Percentiles rank a stretch among this genome's conserved stretches.
Conservation (phyloP, 2,329 filamentous ascomycete species). For the Monilinia polystroma region DNA sequence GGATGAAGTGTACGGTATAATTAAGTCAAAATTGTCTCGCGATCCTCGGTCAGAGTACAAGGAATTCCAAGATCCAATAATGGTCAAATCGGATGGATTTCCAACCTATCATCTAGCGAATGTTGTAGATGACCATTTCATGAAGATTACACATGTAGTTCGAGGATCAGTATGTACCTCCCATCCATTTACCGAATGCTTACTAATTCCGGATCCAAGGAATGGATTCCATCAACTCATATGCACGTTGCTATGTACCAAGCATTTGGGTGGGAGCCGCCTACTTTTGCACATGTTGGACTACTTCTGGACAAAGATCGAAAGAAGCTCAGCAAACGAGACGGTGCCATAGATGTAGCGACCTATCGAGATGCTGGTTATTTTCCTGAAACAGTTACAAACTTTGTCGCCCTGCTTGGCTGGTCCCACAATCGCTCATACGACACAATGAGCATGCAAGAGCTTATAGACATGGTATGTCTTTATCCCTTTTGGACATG, state of each 20-base stretch:
- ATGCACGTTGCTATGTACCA: conserved; percentile 73
- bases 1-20: conserved; percentile 77
- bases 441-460: conserved; percentile 70
- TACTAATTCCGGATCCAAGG: conserved; percentile 46
- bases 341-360: conserved; percentile 61
- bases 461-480: conserved; percentile 67
- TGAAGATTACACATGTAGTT: conserved; percentile 95
- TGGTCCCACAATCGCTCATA: conserved; percentile 70
- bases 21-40: conserved; percentile 44
- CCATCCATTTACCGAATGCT: background rate
- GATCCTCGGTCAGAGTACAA: conserved; percentile 5
- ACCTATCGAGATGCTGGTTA: conserved; percentile 58
- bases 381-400: conserved; percentile 64
- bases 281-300: conserved; percentile 77
- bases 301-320: conserved; percentile 67
- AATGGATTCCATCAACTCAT: conserved; percentile 95
- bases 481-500: background rate
- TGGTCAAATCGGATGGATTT: conserved; percentile 87
- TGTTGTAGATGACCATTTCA: conserved; percentile 91
- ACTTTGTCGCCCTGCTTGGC: conserved; percentile 82
- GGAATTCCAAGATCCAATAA: conserved; percentile 76
- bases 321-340: conserved; percentile 84
- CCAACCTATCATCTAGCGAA: conserved; percentile 98
- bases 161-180: conserved; percentile 66
- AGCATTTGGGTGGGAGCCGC: conserved; percentile 71